Conservation (phyloP, 1,284 basidiomycete genomes). For the Sanghuangporus weigelae region DNA sequence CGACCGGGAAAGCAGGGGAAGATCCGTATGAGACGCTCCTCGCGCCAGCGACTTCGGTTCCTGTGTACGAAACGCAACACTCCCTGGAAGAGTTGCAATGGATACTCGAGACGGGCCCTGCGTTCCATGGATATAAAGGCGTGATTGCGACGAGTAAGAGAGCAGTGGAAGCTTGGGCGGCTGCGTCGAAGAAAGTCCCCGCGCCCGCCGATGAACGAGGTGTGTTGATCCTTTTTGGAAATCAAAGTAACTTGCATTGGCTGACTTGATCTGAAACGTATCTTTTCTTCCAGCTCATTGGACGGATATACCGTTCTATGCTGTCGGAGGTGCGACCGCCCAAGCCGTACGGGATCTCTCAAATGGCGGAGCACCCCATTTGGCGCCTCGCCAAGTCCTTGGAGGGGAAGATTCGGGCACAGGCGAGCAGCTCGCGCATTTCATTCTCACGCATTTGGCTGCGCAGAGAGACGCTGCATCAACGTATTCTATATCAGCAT, state of each 20-base stretch:
- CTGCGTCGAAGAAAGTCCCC: slow-evolving; percentile 30
- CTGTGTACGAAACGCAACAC: slow-evolving; percentile 60
- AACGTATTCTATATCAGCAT: background rate
- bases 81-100: slow-evolving; percentile 38
- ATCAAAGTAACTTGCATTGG: background rate
- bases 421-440: slow-evolving; percentile 57
- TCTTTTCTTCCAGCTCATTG: slow-evolving; percentile 33
- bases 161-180: slow-evolving; percentile 62
- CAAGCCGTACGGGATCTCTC: slow-evolving; percentile 34
- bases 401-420: slow-evolving; percentile 48
- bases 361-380: slow-evolving; percentile 24
- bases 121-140: slow-evolving; percentile 36
- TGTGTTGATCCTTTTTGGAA: background rate
- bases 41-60: slow-evolving; percentile 43
- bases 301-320: slow-evolving; percentile 62
- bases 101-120: slow-evolving; percentile 37
- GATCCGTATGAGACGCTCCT: slow-evolving; percentile 53
- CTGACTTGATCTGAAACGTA: background rate
- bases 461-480: background rate
- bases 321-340: slow-evolving; percentile 63
- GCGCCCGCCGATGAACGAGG: slow-evolving; percentile 4
- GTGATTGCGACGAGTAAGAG: slow-evolving; percentile 72
- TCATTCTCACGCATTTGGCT: slow-evolving; percentile 38
- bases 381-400: slow-evolving; percentile 38
- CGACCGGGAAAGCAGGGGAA: slow-evolving; percentile 20